Base-by-base conservation (phyloP, 805 yeast genomes). In the Blastobotrys peoriensis region DNA sequence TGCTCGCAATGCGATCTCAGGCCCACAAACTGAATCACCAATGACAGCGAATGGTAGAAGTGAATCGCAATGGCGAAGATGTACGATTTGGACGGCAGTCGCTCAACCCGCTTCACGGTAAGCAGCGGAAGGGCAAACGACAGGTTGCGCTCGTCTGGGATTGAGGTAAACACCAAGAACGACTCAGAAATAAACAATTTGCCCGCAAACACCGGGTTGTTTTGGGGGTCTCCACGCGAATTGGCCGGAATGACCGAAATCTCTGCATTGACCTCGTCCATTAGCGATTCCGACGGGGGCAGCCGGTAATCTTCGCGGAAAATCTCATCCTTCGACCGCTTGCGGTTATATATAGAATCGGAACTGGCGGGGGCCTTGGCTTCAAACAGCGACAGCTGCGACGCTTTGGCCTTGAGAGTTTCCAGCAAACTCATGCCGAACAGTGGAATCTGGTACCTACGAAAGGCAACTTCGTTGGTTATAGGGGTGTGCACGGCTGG, bases 71-170 rank as follows among this genome's bases (percentile, higher is more conserved):
- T 70, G 1, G 95, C 88, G 64, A 88, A 85, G 16, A 85, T 81
- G 59, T 81, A 84, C 1, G 85, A 72, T 45, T 79, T 73, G 1
- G 86, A 73, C 8, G 95, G 94, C 17, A 87, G 73, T 43, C 97
- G 72, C 60, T 91, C 96, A 15, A 93, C 94, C 49, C 87, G 81
- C 57, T 83, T 80, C 33, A 93, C 67, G 1, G 95, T 78, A 1
- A 89, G 78, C 35, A 93, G 65, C 49, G 91, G 93, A 22, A 91
- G 54, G 2, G 73, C 73, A 57, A 91, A 76, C 4, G 78, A 73
- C 59, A 93, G 83, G 37, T 79, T 75, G 44, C 78, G 71, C 38
- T 73, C 71, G 55, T 87, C 94, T 54, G 78, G 79, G 4, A 76
- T 73, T 54, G 86, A 87, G 47, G 77, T 71, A 58, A 89, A 91